Evolutionary conservation across 768 basidiomycete species (phyloP), one percentile per base, ranked within the genome.

Genomic region (Rhizopogon rudus): DNA sequence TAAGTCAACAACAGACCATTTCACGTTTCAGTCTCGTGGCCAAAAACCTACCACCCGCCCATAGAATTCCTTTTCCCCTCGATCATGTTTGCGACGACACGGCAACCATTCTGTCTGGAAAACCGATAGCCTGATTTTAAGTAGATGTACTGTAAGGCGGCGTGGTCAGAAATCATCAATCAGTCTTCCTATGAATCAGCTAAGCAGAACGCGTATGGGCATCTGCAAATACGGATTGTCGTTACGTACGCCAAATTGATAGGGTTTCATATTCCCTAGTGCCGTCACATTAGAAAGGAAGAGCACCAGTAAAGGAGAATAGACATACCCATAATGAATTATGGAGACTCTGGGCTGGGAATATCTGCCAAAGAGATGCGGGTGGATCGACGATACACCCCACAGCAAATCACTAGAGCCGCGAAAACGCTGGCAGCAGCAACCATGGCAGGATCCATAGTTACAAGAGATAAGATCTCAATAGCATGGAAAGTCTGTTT

Each of bases 141-240:
- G 56, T 75, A 73, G 40, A 81, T 69, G 53, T 60, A 61, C 39
- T 65, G 67, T 0, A 71, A 44, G 5, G 77, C 79, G 59, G 81
- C 81, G 5, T 77, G 73, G 61, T 82, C 80, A 5, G 76, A 66
- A 5, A 81, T 60, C 35, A 79, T 61, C 20, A 81, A 73, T 28
- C 72, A 67, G 54, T 80, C 73, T 58, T 73, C 73, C 79, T 79
- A 53, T 14, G 41, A 49, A 45, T 28, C 20, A 50, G 20, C 59
- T 56, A 20, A 37, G 37, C 20, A 50, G 40, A 22, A 39, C 66
- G 66, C 52, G 44, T 8, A n/a, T 12, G 25, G 25, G 4, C 25
- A 10, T 9, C 4, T 6, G 17, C 16, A 16, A 10, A 20, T 12
- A n/a, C 28, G 40, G 5, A 48, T 16, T 10, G 52, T 16, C 20